Percentiles rank a stretch among this genome's conserved stretches.
phyloP scores from a whole-genome alignment of 495 filamentous ascomycete genomes.

The Aspergillus taichungensis region DNA sequence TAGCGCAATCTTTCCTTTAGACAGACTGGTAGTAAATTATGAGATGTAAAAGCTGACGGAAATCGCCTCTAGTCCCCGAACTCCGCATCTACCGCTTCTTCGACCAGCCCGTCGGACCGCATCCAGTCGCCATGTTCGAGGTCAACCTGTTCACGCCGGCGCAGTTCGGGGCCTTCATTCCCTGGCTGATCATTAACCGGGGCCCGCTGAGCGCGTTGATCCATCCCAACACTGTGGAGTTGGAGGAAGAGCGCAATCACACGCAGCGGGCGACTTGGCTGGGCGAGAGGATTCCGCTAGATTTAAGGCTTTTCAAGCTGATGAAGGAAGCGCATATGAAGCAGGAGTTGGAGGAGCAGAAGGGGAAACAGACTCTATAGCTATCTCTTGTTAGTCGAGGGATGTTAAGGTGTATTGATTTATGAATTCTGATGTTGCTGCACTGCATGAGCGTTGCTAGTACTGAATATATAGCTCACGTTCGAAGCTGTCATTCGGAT shows the following conservation, averaged over 20 bases:
- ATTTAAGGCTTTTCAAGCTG: constrained; percentile 51
- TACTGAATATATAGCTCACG: too few relatives aligned
- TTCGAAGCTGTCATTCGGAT: too few relatives aligned
- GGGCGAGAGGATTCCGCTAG: constrained; percentile 63
- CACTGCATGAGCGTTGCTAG: too few relatives aligned
- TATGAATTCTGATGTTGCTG: neutral
- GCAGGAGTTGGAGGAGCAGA: constrained; percentile 11
- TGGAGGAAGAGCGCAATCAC: constrained; percentile 55
- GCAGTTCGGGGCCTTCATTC: constrained; percentile 80
- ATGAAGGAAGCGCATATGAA: constrained; percentile 23
- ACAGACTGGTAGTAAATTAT: too few relatives aligned
- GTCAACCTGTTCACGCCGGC: constrained; percentile 79
- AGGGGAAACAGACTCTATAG: neutral
- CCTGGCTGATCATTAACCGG: constrained; percentile 77
- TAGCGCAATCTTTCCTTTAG: neutral
- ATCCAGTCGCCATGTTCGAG: constrained; percentile 82
- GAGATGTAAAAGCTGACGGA: neutral
- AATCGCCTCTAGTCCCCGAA: constrained; percentile 57
- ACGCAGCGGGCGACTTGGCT: constrained; percentile 80
- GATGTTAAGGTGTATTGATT: neutral
- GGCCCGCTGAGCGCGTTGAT: constrained; percentile 72
- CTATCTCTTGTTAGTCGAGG: neutral
- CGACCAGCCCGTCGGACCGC: constrained; percentile 71
- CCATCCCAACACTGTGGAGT: constrained; percentile 65
- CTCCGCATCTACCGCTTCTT: constrained; percentile 72